phyloP scores from a whole-genome alignment of 345 rosid species.

The Gossypioides kirkii region DNA sequence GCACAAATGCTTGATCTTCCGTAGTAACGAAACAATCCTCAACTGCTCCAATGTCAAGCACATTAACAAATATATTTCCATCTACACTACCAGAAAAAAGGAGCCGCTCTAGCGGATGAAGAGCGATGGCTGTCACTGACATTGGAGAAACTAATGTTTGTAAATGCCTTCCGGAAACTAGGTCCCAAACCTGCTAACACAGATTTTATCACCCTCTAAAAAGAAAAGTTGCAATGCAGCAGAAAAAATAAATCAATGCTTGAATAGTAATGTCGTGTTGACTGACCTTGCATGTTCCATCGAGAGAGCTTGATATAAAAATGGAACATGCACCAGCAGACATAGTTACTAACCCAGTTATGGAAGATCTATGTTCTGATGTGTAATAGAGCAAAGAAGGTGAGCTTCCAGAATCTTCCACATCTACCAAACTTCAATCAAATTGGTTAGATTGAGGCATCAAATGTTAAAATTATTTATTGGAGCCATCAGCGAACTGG shows the following conservation, averaged over 20 bases:
- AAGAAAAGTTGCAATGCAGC: constrained; percentile 4
- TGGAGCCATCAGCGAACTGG: neutral
- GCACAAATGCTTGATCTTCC: constrained; percentile 28
- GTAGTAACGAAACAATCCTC: constrained; percentile 28
- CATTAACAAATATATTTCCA: constrained; percentile 39
- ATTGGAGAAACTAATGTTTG: constrained; percentile 33
- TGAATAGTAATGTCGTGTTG: neutral
- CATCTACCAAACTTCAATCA: constrained; percentile 30
- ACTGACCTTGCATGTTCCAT: constrained; percentile 46
- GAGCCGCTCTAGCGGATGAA: constrained; percentile 35
- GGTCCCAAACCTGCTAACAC: constrained; percentile 41
- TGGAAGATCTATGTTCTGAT: constrained; percentile 37
- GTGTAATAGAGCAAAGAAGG: constrained; percentile 30
- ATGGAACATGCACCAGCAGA: constrained; percentile 23
- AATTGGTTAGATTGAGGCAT: constrained; percentile 20
- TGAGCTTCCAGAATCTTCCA: constrained; percentile 27
- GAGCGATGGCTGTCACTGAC: constrained; percentile 36
- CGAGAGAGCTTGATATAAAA: constrained; percentile 49
- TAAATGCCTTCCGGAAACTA: constrained; percentile 34
- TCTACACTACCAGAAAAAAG: constrained; percentile 37
- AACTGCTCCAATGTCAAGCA: constrained; percentile 23
- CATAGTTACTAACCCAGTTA: constrained; percentile 34
- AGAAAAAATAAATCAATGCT: neutral
- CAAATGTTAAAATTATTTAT: neutral
- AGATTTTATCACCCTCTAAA: neutral